These are phyloP conservation scores for Adansonia grandidieri DNA, from an alignment of 441 rosid species.

Conservation along the genomic window DNA sequence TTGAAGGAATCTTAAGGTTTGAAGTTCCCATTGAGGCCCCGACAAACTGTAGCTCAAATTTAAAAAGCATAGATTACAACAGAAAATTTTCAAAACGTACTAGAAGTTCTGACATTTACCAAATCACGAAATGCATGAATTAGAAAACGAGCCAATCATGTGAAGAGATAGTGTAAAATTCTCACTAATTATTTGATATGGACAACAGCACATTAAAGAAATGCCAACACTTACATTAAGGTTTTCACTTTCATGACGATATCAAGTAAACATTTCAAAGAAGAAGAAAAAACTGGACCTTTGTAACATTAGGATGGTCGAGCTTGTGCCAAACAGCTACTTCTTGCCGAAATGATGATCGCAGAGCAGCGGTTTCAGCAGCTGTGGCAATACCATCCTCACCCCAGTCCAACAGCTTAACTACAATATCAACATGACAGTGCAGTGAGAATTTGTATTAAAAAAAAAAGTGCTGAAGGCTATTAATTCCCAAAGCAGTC, in stretches of 20 bases:
- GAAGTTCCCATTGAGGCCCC: conserved; percentile 92
- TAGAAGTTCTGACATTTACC: background rate
- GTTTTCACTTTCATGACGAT: background rate
- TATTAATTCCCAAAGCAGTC: background rate
- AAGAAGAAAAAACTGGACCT: conserved; percentile 43
- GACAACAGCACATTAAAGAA: background rate
- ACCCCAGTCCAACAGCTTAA: conserved; percentile 90
- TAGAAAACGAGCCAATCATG: background rate
- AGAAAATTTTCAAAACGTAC: background rate
- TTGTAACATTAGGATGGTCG: conserved; percentile 86
- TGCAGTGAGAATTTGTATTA: conserved; percentile 18
- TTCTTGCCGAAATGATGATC: conserved; percentile 80
- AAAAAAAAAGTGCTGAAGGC: background rate
- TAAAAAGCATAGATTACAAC: background rate
- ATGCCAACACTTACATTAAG: conserved; percentile 1
- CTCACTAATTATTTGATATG: background rate
- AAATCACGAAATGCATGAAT: background rate
- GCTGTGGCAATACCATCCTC: conserved; percentile 77
- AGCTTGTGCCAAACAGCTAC: conserved; percentile 98
- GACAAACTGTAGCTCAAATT: conserved; percentile 48
- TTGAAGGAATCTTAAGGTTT: conserved; percentile 72
- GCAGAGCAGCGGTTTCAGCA: conserved; percentile 71
- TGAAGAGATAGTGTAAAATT: background rate
- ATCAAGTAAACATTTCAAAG: conserved; percentile 19
- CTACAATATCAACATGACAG: conserved; percentile 43